Evolutionary conservation across 2,329 filamentous ascomycete species (phyloP).

Genomic region (Erysiphe pulchra): DNA sequence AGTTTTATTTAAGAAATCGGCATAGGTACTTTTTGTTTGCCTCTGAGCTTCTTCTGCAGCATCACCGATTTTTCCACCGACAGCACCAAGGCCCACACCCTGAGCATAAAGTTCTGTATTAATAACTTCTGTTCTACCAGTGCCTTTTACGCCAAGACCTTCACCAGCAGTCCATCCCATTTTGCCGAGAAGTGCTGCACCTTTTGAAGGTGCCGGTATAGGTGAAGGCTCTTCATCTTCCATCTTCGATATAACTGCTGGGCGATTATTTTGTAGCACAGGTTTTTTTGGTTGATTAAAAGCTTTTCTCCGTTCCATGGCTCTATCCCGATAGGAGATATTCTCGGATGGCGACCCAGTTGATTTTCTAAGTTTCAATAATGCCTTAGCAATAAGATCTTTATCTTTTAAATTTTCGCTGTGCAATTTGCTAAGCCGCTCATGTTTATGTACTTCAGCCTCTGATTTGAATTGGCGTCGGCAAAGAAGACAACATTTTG

Average conservation of each 20-base stretch:
- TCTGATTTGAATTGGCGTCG: slow-evolving; percentile 28
- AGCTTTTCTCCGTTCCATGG: slow-evolving; percentile 36
- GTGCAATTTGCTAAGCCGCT: slow-evolving; percentile 30
- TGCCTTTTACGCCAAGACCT: slow-evolving; percentile 36
- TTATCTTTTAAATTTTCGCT: slow-evolving; percentile 26
- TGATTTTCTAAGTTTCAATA: slow-evolving; percentile 15
- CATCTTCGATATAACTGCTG: slow-evolving; percentile 5
- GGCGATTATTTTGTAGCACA: slow-evolving; percentile 14
- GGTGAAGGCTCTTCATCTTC: slow-evolving; percentile 16
- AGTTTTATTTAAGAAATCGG: slow-evolving; percentile 35
- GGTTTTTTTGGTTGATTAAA: slow-evolving; percentile 35
- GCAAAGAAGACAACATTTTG: slow-evolving; percentile 35
- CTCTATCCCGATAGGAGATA: slow-evolving; percentile 24
- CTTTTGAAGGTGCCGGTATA: slow-evolving; percentile 26
- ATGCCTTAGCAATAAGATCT: slow-evolving; percentile 17
- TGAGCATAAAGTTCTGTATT: slow-evolving; percentile 37
- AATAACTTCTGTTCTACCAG: slow-evolving; percentile 36
- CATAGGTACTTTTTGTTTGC: slow-evolving; percentile 32
- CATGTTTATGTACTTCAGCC: slow-evolving; percentile 30
- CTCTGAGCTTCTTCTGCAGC: slow-evolving; percentile 35
- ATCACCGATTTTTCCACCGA: slow-evolving; percentile 43
- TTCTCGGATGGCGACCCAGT: slow-evolving; percentile 4
- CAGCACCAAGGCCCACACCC: slow-evolving; percentile 43
- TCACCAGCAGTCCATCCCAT: slow-evolving; percentile 45
- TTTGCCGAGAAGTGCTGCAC: slow-evolving; percentile 41